A percentile compares a stretch with the other conserved stretches of the same genome.
Evolutionary conservation across 345 rosid species (phyloP).

Genomic region (Erodium maritimum): DNA sequence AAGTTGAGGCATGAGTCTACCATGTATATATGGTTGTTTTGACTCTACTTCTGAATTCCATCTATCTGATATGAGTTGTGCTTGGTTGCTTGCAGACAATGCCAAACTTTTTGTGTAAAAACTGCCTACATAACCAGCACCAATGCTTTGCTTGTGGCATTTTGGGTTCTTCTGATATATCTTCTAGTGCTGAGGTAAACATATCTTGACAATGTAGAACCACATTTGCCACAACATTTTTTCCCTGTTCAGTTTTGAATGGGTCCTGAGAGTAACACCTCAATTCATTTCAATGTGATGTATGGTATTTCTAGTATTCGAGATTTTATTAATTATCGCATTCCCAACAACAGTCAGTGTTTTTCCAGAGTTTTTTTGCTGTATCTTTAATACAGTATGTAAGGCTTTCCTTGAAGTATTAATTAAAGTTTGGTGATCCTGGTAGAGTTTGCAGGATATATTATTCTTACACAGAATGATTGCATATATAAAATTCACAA

Average conservation of each 20-base stretch:
- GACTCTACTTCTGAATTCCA: not conserved
- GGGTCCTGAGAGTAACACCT: not conserved
- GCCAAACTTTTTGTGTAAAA: constrained; percentile 35
- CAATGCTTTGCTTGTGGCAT: constrained; percentile 67
- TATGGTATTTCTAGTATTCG: not conserved
- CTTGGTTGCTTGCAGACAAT: constrained; percentile 30
- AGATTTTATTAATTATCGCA: not conserved
- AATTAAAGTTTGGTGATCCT: not conserved
- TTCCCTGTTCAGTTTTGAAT: not conserved
- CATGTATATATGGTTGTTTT: constrained; percentile 8
- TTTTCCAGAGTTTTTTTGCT: too few relatives aligned
- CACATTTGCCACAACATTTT: not conserved
- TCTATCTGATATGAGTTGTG: constrained; percentile 2
- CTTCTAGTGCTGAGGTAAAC: constrained; percentile 41
- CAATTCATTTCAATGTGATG: not conserved
- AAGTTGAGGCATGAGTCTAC: constrained; percentile 36
- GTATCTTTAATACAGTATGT: not conserved
- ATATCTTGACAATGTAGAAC: constrained; percentile 2
- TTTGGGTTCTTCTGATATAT: constrained; percentile 45
- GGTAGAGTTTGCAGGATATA: not conserved
- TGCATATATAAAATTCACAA: not conserved
- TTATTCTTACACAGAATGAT: not conserved
- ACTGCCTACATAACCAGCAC: constrained; percentile 42
- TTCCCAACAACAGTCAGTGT: not conserved
- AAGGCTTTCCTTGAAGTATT: not conserved